These are phyloP conservation scores for Ceratonia siliqua DNA, from an alignment of 306 rosid genomes.

Conservation along the genomic window DNA sequence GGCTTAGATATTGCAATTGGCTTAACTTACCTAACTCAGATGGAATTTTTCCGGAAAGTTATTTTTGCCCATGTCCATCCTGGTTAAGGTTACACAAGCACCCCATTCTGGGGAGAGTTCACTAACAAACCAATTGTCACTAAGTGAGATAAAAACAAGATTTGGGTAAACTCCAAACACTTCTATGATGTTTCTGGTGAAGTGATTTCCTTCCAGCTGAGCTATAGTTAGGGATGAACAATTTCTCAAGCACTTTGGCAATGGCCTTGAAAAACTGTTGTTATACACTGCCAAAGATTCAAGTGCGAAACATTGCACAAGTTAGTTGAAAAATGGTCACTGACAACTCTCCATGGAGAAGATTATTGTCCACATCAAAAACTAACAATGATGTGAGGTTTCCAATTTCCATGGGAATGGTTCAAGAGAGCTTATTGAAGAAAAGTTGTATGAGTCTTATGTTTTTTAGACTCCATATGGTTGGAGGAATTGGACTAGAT, in stretches of 20 bases:
- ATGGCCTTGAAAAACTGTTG: slow-evolving; percentile 56
- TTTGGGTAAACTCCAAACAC: slow-evolving; percentile 39
- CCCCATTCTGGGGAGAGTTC: slow-evolving; percentile 59
- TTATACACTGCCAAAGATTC: slow-evolving; percentile 29
- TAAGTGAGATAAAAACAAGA: slow-evolving; percentile 38
- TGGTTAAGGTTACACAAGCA: slow-evolving; percentile 44
- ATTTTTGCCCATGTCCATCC: slow-evolving; percentile 46
- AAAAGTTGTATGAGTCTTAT: slow-evolving; percentile 39
- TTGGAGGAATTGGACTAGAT: slow-evolving; percentile 51
- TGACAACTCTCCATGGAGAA: slow-evolving; percentile 55
- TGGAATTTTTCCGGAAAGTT: slow-evolving; percentile 65
- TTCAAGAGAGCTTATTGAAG: slow-evolving; percentile 52
- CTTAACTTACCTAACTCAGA: slow-evolving; percentile 44
- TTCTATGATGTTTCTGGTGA: slow-evolving; percentile 60
- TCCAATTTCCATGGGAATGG: slow-evolving; percentile 58
- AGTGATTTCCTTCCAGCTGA: slow-evolving; percentile 55
- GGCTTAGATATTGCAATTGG: slow-evolving; percentile 26
- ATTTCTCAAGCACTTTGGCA: slow-evolving; percentile 65
- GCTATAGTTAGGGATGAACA: slow-evolving; percentile 46
- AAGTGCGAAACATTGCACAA: slow-evolving; percentile 45
- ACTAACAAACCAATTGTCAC: slow-evolving; percentile 52
- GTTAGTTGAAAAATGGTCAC: slow-evolving; percentile 38
- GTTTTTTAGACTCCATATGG: slow-evolving; percentile 47
- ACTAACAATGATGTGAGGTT: slow-evolving; percentile 40
- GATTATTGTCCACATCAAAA: slow-evolving; percentile 52